A percentile compares a stretch with the other conserved stretches of the same genome.
Evolutionary conservation across 2,329 filamentous ascomycete species (phyloP).

Genomic region (Fusarium chaquense): DNA sequence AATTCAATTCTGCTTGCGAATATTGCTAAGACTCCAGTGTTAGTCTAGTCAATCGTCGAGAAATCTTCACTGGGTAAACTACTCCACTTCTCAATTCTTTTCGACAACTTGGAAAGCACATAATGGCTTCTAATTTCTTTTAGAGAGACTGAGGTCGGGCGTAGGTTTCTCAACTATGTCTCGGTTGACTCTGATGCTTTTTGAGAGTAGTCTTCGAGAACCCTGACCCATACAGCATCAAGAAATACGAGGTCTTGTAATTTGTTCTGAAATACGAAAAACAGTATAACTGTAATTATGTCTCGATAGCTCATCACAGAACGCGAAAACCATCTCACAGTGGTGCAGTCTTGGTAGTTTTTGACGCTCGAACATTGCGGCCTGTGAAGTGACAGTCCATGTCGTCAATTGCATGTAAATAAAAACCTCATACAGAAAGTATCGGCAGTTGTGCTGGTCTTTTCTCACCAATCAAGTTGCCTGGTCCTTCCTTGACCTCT

Average conservation of each 20-base stretch:
- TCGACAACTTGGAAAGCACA: too few relatives aligned
- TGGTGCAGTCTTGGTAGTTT: too few relatives aligned
- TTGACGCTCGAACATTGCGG: background rate
- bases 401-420: background rate
- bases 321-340: too few relatives aligned
- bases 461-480: background rate
- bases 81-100: too few relatives aligned
- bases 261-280: too few relatives aligned
- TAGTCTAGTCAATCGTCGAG: background rate
- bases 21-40: rapidly evolving
- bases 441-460: background rate
- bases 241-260: too few relatives aligned
- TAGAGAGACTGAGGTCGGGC: rapidly evolving
- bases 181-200: background rate
- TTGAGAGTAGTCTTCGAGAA: background rate
- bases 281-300: too few relatives aligned
- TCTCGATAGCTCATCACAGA: too few relatives aligned
- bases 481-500: background rate
- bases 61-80: too few relatives aligned
- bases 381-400: background rate
- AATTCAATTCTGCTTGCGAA: background rate
- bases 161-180: background rate
- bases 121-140: rapidly evolving
- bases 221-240: background rate
- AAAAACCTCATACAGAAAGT: background rate